These are phyloP conservation scores for Cercospora zeina DNA, from an alignment of 2,329 filamentous ascomycete genomes.

Conservation along the genomic window DNA sequence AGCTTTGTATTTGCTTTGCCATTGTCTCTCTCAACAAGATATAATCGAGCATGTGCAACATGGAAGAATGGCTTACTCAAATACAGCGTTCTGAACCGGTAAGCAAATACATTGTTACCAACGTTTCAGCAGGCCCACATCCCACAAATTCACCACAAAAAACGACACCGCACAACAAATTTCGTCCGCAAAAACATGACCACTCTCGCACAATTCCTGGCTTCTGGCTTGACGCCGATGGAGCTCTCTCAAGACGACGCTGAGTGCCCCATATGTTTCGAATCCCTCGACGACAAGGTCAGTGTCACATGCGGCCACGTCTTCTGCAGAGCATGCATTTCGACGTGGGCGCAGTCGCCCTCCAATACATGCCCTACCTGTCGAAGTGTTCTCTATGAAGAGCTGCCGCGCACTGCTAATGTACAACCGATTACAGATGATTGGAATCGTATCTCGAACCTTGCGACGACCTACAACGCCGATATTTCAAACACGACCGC, in stretches of 20 bases:
- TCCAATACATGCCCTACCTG: not conserved
- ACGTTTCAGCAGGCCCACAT: not conserved
- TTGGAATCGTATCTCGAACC: not conserved
- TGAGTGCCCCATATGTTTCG: not conserved
- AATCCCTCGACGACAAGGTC: not conserved
- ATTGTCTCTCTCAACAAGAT: not conserved
- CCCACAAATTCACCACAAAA: not conserved
- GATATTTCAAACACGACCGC: not conserved
- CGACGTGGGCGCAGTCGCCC: not conserved
- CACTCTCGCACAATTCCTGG: not conserved
- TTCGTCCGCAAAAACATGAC: not conserved
- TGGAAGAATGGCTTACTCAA: not conserved
- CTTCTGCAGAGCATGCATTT: constrained; percentile 1
- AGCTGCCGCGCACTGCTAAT: not conserved
- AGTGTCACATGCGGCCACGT: not conserved
- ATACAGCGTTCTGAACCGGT: not conserved
- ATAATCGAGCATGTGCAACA: not conserved
- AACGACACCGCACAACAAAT: not conserved
- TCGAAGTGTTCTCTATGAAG: not conserved
- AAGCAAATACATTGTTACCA: not conserved
- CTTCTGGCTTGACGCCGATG: not conserved
- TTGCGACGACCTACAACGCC: not conserved
- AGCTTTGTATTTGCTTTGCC: not conserved
- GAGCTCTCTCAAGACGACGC: not conserved
- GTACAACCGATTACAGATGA: not conserved